phyloP scores from a whole-genome alignment of 768 basidiomycete species.

The Candolleomyces eurysporus region DNA sequence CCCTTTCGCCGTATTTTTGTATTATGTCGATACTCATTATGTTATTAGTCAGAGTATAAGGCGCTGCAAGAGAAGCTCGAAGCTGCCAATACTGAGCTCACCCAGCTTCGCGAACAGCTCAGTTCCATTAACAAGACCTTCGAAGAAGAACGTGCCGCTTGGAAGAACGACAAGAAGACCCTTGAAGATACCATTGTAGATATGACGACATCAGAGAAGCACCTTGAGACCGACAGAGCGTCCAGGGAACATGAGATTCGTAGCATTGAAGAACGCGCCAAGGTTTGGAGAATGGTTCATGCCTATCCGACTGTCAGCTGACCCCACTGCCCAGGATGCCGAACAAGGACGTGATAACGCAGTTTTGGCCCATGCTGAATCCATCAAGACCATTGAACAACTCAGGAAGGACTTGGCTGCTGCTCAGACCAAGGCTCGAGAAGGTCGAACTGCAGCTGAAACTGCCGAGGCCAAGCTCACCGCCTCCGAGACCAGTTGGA shows the following conservation, averaged over 20 bases:
- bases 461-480: slow-evolving; percentile 72
- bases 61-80: slow-evolving; percentile 63
- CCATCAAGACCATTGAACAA: slow-evolving; percentile 67
- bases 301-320: neutral
- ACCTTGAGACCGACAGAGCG: slow-evolving; percentile 59
- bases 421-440: slow-evolving; percentile 52
- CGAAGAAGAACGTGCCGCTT: slow-evolving; percentile 67
- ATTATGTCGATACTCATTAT: neutral
- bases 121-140: slow-evolving; percentile 61
- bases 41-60: slow-evolving; percentile 56
- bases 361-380: slow-evolving; percentile 82
- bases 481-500: slow-evolving; percentile 78
- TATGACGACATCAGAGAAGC: slow-evolving; percentile 71
- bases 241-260: slow-evolving; percentile 66
- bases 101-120: slow-evolving; percentile 45
- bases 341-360: slow-evolving; percentile 81
- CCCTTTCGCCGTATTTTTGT: neutral
- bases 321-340: slow-evolving; percentile 45
- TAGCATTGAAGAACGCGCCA: slow-evolving; percentile 64
- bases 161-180: slow-evolving; percentile 76
- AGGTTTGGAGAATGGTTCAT: slow-evolving; percentile 37
- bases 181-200: slow-evolving; percentile 83
- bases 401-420: slow-evolving; percentile 61
- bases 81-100: slow-evolving; percentile 51
- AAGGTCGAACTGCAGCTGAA: slow-evolving; percentile 61